These are phyloP conservation scores for Cyclocybe cylindracea DNA, from an alignment of 768 basidiomycete genomes.

Conservation along the genomic window DNA sequence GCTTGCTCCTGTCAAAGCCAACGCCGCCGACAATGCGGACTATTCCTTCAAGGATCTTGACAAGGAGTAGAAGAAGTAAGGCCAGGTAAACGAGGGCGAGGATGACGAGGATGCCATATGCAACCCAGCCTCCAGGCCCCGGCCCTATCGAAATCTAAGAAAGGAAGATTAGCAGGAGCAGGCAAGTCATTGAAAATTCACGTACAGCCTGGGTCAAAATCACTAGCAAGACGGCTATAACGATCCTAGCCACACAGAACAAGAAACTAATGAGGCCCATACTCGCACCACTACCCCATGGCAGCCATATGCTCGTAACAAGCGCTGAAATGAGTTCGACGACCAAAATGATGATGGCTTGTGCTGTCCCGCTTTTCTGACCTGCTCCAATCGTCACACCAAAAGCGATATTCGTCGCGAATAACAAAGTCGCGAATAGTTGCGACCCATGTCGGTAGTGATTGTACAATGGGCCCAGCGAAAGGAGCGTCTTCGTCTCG, in stretches of 20 bases:
- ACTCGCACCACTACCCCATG: conserved; percentile 95
- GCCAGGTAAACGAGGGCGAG: conserved; percentile 80
- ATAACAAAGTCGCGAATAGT: conserved; percentile 80
- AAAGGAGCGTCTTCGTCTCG: conserved; percentile 88
- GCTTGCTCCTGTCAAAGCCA: conserved; percentile 82
- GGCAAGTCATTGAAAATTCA: conserved; percentile 4
- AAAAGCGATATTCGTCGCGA: conserved; percentile 79
- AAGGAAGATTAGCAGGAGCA: background rate
- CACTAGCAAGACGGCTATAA: conserved; percentile 86
- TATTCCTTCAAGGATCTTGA: conserved; percentile 84
- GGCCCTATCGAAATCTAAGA: conserved; percentile 79
- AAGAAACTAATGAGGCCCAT: conserved; percentile 97
- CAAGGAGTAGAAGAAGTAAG: conserved; percentile 77
- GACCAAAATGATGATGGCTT: conserved; percentile 87
- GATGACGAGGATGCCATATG: conserved; percentile 89
- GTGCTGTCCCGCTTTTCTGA: conserved; percentile 87
- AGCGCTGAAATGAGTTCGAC: conserved; percentile 87
- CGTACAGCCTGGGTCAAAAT: conserved; percentile 88
- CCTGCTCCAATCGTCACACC: conserved; percentile 88
- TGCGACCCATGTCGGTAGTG: conserved; percentile 91
- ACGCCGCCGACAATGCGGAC: conserved; percentile 76
- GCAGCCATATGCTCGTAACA: conserved; percentile 91
- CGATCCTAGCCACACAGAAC: conserved; percentile 88
- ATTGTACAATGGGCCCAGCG: conserved; percentile 92
- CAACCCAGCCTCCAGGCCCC: conserved; percentile 88